Conservation (phyloP, 768 basidiomycete species). For the Melanogaster broomeanus region DNA sequence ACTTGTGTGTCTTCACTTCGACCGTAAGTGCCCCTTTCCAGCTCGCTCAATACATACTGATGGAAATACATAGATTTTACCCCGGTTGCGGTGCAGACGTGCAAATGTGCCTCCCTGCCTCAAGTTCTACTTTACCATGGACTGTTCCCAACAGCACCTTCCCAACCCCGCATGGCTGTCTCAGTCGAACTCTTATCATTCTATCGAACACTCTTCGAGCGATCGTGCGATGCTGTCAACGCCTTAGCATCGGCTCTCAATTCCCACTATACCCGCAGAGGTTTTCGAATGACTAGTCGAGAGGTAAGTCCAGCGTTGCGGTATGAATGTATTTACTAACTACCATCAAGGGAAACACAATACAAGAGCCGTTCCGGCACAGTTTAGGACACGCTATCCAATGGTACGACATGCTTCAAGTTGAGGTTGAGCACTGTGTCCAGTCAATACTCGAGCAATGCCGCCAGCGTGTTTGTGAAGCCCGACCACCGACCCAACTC, state of each 20-base stretch:
- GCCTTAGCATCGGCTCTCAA: not conserved
- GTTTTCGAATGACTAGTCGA: conserved; percentile 10
- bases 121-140: conserved; percentile 30
- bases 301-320: conserved; percentile 15
- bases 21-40: not conserved
- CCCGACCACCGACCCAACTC: not conserved
- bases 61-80: conserved; percentile 15
- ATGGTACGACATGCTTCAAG: conserved; percentile 29
- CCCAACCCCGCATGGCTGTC: conserved; percentile 15
- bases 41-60: not conserved
- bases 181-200: conserved; percentile 35
- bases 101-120: conserved; percentile 22
- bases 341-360: conserved; percentile 17
- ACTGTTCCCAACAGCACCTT: conserved; percentile 35
- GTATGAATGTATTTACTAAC: conserved; percentile 7
- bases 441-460: conserved; percentile 8
- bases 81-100: conserved; percentile 12
- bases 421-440: conserved; percentile 13
- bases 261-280: conserved; percentile 7
- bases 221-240: conserved; percentile 33
- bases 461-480: not conserved
- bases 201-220: conserved; percentile 36
- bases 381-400: conserved; percentile 26
- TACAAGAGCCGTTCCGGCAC: conserved; percentile 34
- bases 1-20: not conserved